Conservation (phyloP, 768 basidiomycete species). For the Phaffia australis region DNA sequence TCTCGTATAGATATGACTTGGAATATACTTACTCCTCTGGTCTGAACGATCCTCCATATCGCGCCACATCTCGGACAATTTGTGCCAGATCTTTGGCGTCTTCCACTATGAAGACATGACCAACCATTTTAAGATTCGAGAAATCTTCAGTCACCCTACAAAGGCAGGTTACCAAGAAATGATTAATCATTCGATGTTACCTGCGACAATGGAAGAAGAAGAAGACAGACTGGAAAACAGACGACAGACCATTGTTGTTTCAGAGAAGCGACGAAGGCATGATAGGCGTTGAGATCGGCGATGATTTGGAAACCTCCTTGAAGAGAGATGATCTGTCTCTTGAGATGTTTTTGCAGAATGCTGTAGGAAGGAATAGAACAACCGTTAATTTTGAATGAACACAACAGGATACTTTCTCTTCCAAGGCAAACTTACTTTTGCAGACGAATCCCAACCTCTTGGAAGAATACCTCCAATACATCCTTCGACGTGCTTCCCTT, state of each 20-base stretch:
- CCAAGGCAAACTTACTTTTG: conserved; percentile 50
- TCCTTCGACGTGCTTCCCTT: conserved; percentile 91
- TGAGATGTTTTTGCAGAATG: conserved; percentile 91
- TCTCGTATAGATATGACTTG: background rate
- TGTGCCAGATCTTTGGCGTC: conserved; percentile 93
- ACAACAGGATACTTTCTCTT: background rate
- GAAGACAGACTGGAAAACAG: too few species aligned
- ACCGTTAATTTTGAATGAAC: background rate
- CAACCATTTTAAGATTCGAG: conserved; percentile 89
- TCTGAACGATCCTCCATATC: conserved; percentile 88
- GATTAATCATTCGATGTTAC: background rate
- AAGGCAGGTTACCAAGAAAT: too few species aligned
- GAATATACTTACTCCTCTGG: conserved; percentile 59
- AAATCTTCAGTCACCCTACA: conserved; percentile 68
- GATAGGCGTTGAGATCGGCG: conserved; percentile 87
- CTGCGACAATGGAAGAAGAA: too few species aligned
- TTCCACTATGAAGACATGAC: conserved; percentile 79
- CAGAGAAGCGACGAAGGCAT: conserved; percentile 73
- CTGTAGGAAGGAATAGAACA: conserved; percentile 39
- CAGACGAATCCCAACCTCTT: conserved; percentile 86
- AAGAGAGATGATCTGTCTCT: conserved; percentile 90
- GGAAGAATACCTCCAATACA: conserved; percentile 93
- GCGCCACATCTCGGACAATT: conserved; percentile 86
- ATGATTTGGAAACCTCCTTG: conserved; percentile 92
- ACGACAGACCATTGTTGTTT: conserved; percentile 53